Evolutionary conservation across 805 yeast species (phyloP).

Genomic region (Saccharomycopsis sp.): DNA sequence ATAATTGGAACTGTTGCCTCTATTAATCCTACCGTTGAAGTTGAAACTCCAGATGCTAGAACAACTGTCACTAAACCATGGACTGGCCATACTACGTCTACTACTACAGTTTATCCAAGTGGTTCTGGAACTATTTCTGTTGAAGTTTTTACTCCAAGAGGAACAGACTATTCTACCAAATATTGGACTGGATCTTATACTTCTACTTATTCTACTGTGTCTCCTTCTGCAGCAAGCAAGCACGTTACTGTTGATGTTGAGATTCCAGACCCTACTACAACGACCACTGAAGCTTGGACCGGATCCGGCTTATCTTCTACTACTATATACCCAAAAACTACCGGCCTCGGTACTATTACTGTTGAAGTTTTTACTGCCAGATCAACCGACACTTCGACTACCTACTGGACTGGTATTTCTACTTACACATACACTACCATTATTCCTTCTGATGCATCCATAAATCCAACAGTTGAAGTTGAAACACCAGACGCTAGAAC

Average conservation of each 20-base stretch:
- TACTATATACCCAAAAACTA: not conserved
- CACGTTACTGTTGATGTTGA: not conserved
- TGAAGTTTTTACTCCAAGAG: slow-evolving; percentile 1
- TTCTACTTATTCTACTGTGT: slow-evolving; percentile 3
- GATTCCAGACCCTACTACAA: slow-evolving; percentile 5
- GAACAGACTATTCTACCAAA: slow-evolving; percentile 2
- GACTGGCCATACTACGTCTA: slow-evolving; percentile 6
- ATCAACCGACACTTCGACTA: not conserved
- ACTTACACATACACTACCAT: slow-evolving; percentile 9
- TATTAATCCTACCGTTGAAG: slow-evolving; percentile 15
- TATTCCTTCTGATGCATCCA: slow-evolving; percentile 1
- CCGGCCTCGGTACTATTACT: not conserved
- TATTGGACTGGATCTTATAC: slow-evolving; percentile 9
- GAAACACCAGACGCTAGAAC: not conserved
- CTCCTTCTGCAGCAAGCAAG: not conserved
- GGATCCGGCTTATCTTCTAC: slow-evolving; percentile 3
- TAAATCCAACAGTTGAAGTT: slow-evolving; percentile 10
- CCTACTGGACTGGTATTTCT: slow-evolving; percentile 11
- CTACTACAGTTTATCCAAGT: not conserved
- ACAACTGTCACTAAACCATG: slow-evolving; percentile 8
- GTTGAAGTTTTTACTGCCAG: not conserved
- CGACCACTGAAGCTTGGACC: slow-evolving; percentile 9
- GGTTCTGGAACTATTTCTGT: slow-evolving; percentile 7
- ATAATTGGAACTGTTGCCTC: slow-evolving; percentile 5
- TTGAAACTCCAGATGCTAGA: not conserved